These are phyloP conservation scores for Neurospora sp. DNA, from an alignment of 2,329 filamentous ascomycete genomes.

Conservation along the genomic window DNA sequence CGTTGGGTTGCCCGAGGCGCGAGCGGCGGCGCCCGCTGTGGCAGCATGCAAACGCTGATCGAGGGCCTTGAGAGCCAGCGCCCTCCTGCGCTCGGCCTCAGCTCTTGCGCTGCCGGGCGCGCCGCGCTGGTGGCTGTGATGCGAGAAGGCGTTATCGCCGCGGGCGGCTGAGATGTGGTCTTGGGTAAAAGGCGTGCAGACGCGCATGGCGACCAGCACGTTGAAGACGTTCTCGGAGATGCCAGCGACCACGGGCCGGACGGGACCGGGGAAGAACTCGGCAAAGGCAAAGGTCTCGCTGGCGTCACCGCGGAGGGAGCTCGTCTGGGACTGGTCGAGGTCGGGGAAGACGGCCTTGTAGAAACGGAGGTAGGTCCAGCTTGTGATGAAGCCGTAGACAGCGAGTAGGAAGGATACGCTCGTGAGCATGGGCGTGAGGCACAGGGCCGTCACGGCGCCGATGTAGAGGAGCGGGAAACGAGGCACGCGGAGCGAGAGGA, in stretches of 20 bases:
- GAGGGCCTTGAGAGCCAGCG: constrained; percentile 79
- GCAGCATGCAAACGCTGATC: constrained; percentile 89
- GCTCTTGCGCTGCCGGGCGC: constrained; percentile 65
- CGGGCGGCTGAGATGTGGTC: constrained; percentile 69
- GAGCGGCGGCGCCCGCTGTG: constrained; percentile 42
- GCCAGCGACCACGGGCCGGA: constrained; percentile 67
- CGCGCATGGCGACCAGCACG: constrained; percentile 60
- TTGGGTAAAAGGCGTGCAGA: constrained; percentile 79
- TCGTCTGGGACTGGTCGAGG: constrained; percentile 51
- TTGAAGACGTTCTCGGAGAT: constrained; percentile 69
- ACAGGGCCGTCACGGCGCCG: constrained; percentile 58
- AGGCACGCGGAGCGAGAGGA: constrained; percentile 79
- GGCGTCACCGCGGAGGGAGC: constrained; percentile 72
- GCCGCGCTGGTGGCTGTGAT: constrained; percentile 28
- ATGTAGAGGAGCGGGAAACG: constrained; percentile 64
- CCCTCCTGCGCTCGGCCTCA: constrained; percentile 82
- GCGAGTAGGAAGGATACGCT: constrained; percentile 72
- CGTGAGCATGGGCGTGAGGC: constrained; percentile 47
- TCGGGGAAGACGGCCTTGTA: constrained; percentile 71
- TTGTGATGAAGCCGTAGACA: constrained; percentile 71
- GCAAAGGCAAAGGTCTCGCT: constrained; percentile 95
- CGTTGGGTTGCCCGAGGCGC: constrained; percentile 30
- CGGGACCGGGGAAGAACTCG: constrained; percentile 82
- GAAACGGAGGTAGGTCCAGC: constrained; percentile 95
- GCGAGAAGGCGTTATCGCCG: constrained; percentile 50